Evolutionary conservation across 495 filamentous ascomycete genomes (phyloP).

Genomic region (Penicillium subrubescens): DNA sequence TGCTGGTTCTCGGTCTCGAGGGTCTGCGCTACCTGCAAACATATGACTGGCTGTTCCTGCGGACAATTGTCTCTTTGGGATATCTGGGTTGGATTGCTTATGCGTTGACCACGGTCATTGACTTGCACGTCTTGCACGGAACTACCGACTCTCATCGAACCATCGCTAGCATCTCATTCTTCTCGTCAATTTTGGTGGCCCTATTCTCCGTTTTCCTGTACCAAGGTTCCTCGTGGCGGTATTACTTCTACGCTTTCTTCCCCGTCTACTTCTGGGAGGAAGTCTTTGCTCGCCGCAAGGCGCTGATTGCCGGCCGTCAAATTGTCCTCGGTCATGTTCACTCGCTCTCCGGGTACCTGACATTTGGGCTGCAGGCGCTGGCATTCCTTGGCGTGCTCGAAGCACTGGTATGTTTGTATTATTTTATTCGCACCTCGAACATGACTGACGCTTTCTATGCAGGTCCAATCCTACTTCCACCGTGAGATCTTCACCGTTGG

Average conservation of each 20-base stretch:
- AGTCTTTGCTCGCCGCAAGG: slow-evolving; percentile 76
- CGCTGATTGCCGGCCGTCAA: slow-evolving; percentile 66
- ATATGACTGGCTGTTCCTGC: slow-evolving; percentile 96
- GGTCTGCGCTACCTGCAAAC: slow-evolving; percentile 95
- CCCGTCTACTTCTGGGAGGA: slow-evolving; percentile 97
- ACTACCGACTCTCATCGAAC: slow-evolving; percentile 67
- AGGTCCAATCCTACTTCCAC: slow-evolving; percentile 85
- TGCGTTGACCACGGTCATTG: slow-evolving; percentile 87
- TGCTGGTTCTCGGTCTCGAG: slow-evolving; percentile 76
- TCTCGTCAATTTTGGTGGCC: slow-evolving; percentile 71
- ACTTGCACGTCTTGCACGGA: slow-evolving; percentile 84
- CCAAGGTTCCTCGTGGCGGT: slow-evolving; percentile 78
- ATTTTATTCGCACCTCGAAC: neutral
- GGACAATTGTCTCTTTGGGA: slow-evolving; percentile 88
- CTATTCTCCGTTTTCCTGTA: slow-evolving; percentile 79
- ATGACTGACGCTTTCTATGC: slow-evolving; percentile 13
- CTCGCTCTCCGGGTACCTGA: slow-evolving; percentile 54
- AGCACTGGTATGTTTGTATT: slow-evolving; percentile 66
- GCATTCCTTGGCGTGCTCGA: slow-evolving; percentile 75
- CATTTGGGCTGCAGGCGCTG: slow-evolving; percentile 59
- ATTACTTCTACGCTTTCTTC: slow-evolving; percentile 92
- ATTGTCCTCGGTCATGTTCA: slow-evolving; percentile 69
- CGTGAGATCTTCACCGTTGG: slow-evolving; percentile 84
- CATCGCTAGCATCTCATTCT: slow-evolving; percentile 60
- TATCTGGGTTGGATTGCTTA: slow-evolving; percentile 98